Evolutionary conservation across 164 flowering plant species (phyloP).

Genomic region (Aristolochia fimbriata): DNA sequence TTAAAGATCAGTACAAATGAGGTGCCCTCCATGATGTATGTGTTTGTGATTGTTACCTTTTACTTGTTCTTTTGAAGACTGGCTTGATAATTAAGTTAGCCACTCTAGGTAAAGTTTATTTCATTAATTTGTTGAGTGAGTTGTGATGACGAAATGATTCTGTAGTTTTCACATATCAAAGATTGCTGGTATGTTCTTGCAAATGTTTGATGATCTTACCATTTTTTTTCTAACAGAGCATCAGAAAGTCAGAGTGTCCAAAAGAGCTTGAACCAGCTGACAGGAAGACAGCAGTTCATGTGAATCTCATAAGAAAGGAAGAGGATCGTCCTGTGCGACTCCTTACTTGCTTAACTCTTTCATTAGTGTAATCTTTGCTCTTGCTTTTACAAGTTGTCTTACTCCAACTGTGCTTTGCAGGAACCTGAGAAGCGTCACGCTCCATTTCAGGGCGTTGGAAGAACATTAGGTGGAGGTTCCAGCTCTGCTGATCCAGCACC

Average conservation of each 20-base stretch:
- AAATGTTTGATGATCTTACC: neutral
- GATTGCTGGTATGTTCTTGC: no score
- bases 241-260: conserved; percentile 69
- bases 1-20: no score
- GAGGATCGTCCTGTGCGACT: conserved; percentile 44
- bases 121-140: no score
- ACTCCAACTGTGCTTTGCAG: conserved; percentile 20
- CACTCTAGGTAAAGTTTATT: no score
- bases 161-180: no score
- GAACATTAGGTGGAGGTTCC: conserved; percentile 56
- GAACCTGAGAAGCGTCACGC: conserved; percentile 40
- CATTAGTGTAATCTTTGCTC: neutral
- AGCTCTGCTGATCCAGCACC: conserved; percentile 9
- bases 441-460: conserved; percentile 70
- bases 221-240: conserved; percentile 49
- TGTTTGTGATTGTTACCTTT: no score
- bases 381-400: neutral
- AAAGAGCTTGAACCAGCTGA: conserved; percentile 65
- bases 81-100: no score
- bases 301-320: conserved; percentile 51
- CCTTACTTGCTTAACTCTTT: neutral
- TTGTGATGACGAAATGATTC: no score
- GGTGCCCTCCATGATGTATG: no score
- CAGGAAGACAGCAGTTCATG: conserved; percentile 42
- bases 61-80: no score